Percentiles rank a stretch among this genome's conserved stretches.
phyloP scores from a whole-genome alignment of 2,329 filamentous ascomycete genomes.

The Botrytis sinoallii region DNA sequence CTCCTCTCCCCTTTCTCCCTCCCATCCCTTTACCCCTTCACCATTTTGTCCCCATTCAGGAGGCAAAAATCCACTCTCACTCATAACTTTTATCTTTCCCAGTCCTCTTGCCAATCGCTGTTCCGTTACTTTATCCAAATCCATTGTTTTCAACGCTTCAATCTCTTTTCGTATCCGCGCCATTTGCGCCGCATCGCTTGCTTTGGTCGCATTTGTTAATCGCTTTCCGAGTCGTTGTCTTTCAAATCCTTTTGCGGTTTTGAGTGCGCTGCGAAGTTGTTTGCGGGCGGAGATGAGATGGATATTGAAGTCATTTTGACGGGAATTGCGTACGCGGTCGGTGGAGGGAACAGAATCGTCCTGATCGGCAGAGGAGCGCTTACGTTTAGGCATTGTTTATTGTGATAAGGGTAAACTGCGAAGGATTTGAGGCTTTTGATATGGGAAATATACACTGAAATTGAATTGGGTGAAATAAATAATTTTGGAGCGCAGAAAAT shows the following conservation, averaged over 20 bases:
- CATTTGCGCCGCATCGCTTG: constrained; percentile 48
- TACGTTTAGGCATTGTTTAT: constrained; percentile 55
- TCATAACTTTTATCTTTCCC: constrained; percentile 49
- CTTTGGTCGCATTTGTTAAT: constrained; percentile 50
- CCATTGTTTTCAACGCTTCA: constrained; percentile 48
- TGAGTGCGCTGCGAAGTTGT: constrained; percentile 64
- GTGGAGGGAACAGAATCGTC: constrained; percentile 8
- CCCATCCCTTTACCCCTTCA: constrained; percentile 37
- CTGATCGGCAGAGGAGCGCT: constrained; percentile 41
- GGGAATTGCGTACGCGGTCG: constrained; percentile 37
- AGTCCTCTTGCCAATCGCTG: constrained; percentile 50
- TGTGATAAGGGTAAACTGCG: neutral
- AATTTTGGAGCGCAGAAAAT: neutral
- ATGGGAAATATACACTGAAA: neutral
- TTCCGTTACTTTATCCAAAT: constrained; percentile 45
- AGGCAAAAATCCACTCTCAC: constrained; percentile 45
- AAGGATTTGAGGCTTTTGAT: neutral
- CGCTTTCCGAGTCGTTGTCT: constrained; percentile 68
- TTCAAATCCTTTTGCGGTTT: constrained; percentile 72
- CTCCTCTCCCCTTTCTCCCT: constrained; percentile 33
- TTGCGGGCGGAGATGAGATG: constrained; percentile 55
- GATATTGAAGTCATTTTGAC: constrained; percentile 43
- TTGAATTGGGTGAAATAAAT: neutral
- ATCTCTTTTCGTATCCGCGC: constrained; percentile 61
- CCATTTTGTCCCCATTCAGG: constrained; percentile 20